A percentile compares a stretch with the other conserved stretches of the same genome.
Evolutionary conservation across 2,329 filamentous ascomycete genomes (phyloP).

Genomic region (Xylaria sp.): DNA sequence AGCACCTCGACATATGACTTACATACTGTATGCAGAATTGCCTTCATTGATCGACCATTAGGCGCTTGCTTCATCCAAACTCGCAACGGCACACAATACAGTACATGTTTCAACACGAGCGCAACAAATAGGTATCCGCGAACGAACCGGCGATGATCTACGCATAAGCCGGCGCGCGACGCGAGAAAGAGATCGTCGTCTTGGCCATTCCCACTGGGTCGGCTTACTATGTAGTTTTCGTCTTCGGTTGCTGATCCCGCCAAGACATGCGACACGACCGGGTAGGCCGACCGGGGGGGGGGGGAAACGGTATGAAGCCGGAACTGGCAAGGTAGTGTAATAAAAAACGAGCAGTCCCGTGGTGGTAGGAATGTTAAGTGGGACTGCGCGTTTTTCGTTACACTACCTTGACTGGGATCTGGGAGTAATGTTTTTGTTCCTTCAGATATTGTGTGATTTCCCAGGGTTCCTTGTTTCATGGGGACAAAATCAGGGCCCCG

Average conservation of each 20-base stretch:
- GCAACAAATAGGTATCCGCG: neutral
- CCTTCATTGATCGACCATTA: conserved; percentile 2
- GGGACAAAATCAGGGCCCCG: neutral
- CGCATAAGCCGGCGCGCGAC: neutral
- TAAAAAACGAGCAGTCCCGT: no score
- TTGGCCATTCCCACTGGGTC: conserved; percentile 3
- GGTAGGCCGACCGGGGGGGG: neutral
- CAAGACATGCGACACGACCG: conserved; percentile 24
- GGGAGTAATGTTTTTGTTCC: neutral
- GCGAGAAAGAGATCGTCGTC: conserved; percentile 10
- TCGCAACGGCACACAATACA: conserved; percentile 16
- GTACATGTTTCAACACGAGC: conserved; percentile 18
- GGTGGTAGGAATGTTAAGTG: no score
- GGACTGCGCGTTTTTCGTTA: no score
- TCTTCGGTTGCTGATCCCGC: conserved; percentile 7
- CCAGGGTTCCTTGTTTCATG: conserved; percentile 15
- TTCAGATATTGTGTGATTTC: conserved; percentile 12
- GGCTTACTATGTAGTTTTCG: no score
- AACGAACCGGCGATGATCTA: conserved; percentile 22
- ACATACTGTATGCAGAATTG: neutral
- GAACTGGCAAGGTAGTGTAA: neutral
- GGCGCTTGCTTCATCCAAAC: neutral
- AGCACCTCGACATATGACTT: neutral
- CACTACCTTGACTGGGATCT: no score
- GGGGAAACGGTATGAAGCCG: neutral